A percentile compares a stretch with the other conserved stretches of the same genome.
Conservation (phyloP, 371 early-diverging fungal species). For the Mortierella sp. region DNA sequence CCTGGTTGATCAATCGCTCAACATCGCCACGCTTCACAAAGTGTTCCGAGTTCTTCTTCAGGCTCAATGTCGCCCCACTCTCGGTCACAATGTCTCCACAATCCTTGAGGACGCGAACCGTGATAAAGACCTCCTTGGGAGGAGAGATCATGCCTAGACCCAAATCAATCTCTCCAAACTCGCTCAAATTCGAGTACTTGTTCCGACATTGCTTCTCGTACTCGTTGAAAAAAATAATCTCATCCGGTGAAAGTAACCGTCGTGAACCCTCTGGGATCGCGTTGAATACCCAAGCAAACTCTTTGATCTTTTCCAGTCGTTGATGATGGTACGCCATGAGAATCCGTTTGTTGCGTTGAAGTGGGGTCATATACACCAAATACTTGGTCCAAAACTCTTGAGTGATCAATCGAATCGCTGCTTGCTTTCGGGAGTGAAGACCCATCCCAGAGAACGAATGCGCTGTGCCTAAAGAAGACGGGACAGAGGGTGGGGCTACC, state of each 20-base stretch:
- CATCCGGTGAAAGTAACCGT: slow-evolving; percentile 62
- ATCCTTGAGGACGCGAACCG: slow-evolving; percentile 87
- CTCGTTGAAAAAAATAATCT: slow-evolving; percentile 68
- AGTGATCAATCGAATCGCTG: slow-evolving; percentile 29
- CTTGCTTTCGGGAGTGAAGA: slow-evolving; percentile 12
- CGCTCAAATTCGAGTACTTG: slow-evolving; percentile 29
- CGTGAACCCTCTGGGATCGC: slow-evolving; percentile 30
- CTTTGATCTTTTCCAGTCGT: slow-evolving; percentile 76
- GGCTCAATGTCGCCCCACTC: slow-evolving; percentile 72
- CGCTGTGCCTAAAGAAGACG: slow-evolving; percentile 12
- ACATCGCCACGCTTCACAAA: slow-evolving; percentile 89
- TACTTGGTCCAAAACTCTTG: slow-evolving; percentile 51
- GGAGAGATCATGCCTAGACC: slow-evolving; percentile 79
- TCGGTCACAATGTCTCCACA: slow-evolving; percentile 91
- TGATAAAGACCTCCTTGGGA: slow-evolving; percentile 88
- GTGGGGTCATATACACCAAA: slow-evolving; percentile 62
- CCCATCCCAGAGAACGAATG: slow-evolving; percentile 29
- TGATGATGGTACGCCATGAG: slow-evolving; percentile 90
- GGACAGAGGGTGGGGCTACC: slow-evolving; percentile 18
- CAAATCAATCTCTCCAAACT: slow-evolving; percentile 76
- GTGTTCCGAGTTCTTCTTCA: slow-evolving; percentile 83
- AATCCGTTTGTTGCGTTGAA: slow-evolving; percentile 85
- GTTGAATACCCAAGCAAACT: slow-evolving; percentile 73
- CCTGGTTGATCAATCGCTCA: slow-evolving; percentile 86
- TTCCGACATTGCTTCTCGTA: slow-evolving; percentile 71